Percentiles rank a stretch among this genome's conserved stretches.
phyloP scores from a whole-genome alignment of 768 basidiomycete species.

The Termitomyces sp. region DNA sequence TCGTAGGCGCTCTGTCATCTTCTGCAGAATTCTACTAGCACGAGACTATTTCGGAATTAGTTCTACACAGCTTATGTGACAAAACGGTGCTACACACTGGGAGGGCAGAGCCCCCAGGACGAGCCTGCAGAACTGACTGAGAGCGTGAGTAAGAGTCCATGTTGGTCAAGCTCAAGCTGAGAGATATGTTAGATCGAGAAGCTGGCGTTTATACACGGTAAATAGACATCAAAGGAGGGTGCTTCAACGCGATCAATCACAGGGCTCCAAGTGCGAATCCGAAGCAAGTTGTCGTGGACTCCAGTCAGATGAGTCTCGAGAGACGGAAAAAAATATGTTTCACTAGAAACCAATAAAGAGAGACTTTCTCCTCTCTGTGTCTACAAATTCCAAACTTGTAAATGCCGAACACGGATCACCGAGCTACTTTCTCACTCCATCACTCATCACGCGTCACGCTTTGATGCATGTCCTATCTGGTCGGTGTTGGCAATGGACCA shows the following conservation, averaged over 20 bases:
- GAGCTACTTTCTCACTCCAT: too few relatives aligned
- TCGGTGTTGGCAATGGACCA: too few relatives aligned
- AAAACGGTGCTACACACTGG: neutral
- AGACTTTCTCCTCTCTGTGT: neutral
- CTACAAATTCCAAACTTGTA: neutral
- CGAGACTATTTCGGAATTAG: slow-evolving; percentile 18
- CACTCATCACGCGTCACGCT: too few relatives aligned
- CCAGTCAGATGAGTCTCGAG: neutral
- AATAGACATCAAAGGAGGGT: slow-evolving; percentile 2
- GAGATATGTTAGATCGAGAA: neutral
- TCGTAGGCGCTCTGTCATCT: slow-evolving; percentile 32
- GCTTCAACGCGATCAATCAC: slow-evolving; percentile 4
- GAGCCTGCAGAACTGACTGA: slow-evolving; percentile 18
- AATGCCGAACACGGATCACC: neutral
- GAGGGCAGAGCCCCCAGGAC: slow-evolving; percentile 19
- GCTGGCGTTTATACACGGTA: neutral
- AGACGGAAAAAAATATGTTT: neutral
- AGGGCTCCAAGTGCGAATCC: neutral
- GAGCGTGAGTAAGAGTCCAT: slow-evolving; percentile 20
- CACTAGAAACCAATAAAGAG: neutral
- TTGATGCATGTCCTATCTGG: too few relatives aligned
- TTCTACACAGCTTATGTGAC: neutral
- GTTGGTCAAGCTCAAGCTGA: neutral
- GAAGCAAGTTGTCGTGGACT: neutral
- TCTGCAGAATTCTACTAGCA: slow-evolving; percentile 33